These are phyloP conservation scores for Tricholoma furcatifolium DNA, from an alignment of 768 basidiomycete genomes.

Conservation along the genomic window DNA sequence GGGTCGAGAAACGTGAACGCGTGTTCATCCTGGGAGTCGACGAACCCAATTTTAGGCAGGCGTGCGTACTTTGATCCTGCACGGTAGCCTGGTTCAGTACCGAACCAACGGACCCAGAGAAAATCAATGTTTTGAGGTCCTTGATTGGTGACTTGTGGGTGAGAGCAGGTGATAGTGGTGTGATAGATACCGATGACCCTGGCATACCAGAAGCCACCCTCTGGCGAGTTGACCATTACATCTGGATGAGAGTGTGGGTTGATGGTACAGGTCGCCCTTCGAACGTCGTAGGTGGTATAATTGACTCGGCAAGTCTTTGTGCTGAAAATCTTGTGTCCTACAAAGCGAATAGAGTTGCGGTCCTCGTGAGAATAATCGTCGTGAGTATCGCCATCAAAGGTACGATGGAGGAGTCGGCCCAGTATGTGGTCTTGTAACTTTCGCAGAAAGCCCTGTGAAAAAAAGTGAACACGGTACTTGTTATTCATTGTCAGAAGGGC, in stretches of 20 bases:
- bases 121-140: slow-evolving; percentile 23
- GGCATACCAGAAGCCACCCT: slow-evolving; percentile 37
- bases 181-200: slow-evolving; percentile 31
- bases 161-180: slow-evolving; percentile 21
- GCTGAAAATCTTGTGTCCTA: slow-evolving; percentile 24
- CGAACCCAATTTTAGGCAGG: slow-evolving; percentile 27
- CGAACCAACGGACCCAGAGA: slow-evolving; percentile 41
- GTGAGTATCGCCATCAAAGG: slow-evolving; percentile 29
- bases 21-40: slow-evolving; percentile 21
- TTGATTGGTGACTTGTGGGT: too few relatives aligned
- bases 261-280: slow-evolving; percentile 37
- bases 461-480: too few relatives aligned
- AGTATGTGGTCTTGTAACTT: slow-evolving; percentile 34
- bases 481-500: too few relatives aligned
- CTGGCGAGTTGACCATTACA: slow-evolving; percentile 31
- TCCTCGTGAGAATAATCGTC: slow-evolving; percentile 21
- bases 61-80: slow-evolving; percentile 14
- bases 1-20: slow-evolving; percentile 33
- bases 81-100: slow-evolving; percentile 17
- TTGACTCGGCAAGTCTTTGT: slow-evolving; percentile 31
- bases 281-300: slow-evolving; percentile 45
- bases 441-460: too few relatives aligned
- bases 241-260: slow-evolving; percentile 35
- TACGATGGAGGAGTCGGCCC: slow-evolving; percentile 21
- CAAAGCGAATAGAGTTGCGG: slow-evolving; percentile 17